These are phyloP conservation scores for Penicillium griseofulvum DNA, from an alignment of 2,329 filamentous ascomycete species.

Conservation along the genomic window DNA sequence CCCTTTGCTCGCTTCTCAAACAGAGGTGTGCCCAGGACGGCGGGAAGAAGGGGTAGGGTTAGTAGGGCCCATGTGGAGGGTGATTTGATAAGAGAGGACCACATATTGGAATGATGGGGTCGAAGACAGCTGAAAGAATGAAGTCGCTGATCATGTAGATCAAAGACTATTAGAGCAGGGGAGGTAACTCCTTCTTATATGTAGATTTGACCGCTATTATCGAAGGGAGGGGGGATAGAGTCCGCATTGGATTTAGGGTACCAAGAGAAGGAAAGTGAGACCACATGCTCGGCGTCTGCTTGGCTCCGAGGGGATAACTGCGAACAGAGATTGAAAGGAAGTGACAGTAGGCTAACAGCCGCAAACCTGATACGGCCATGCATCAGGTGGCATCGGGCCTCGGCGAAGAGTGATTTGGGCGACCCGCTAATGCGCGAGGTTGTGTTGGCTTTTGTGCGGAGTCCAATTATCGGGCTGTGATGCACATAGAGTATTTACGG, in stretches of 20 bases:
- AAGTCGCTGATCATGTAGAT: neutral
- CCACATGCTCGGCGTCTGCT: neutral
- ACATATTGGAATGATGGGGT: constrained; percentile 4
- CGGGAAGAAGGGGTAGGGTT: constrained; percentile 11
- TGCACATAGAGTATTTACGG: neutral
- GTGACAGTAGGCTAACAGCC: neutral
- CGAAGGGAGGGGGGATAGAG: neutral
- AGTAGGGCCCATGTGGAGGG: constrained; percentile 9
- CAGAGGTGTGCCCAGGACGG: constrained; percentile 19
- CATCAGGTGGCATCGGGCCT: constrained; percentile 12
- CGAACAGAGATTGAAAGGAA: neutral
- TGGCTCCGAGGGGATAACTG: constrained; percentile 2
- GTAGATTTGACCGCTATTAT: constrained; percentile 5
- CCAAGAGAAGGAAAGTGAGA: neutral
- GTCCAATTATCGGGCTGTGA: neutral
- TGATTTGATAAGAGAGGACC: neutral
- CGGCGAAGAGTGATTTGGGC: neutral
- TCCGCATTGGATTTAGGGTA: neutral
- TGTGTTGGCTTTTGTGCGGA: neutral
- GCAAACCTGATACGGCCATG: constrained; percentile 12
- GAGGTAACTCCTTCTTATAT: constrained; percentile 12
- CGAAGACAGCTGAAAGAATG: neutral
- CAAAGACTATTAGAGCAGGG: neutral
- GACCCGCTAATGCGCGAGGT: constrained; percentile 5
- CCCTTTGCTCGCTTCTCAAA: constrained; percentile 18